These are phyloP conservation scores for Cystobasidium pallidum DNA, from an alignment of 1,284 basidiomycete species.

Conservation along the genomic window DNA sequence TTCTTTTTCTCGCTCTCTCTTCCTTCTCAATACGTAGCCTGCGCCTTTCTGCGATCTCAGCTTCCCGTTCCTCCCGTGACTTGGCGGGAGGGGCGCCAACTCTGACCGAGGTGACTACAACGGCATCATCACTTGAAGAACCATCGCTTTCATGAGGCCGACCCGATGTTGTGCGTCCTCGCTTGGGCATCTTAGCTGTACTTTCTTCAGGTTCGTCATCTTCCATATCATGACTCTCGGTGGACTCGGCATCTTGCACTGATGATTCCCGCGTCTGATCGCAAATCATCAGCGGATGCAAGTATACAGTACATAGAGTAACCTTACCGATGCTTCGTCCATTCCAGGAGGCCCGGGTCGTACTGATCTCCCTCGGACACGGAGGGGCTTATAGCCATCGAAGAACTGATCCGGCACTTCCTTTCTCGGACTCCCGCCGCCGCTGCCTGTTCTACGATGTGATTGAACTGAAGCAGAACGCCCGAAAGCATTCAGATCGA, in stretches of 20 bases:
- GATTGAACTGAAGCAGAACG: neutral
- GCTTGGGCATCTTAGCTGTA: neutral
- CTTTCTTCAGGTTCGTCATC: neutral
- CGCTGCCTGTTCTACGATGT: constrained; percentile 13
- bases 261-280: constrained; percentile 16
- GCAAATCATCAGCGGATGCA: neutral
- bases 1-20: constrained; percentile 9
- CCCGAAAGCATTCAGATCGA: neutral
- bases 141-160: constrained; percentile 13
- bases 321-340: constrained; percentile 17
- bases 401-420: constrained; percentile 17
- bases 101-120: constrained; percentile 29
- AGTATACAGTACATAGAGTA: neutral
- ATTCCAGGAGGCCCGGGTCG: constrained; percentile 8
- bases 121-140: constrained; percentile 22
- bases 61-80: constrained; percentile 15
- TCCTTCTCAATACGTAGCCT: neutral
- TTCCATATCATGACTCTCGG: constrained; percentile 5
- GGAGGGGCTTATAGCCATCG: constrained; percentile 13
- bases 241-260: constrained; percentile 12
- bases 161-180: constrained; percentile 7
- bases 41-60: constrained; percentile 13
- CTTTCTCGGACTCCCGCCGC: constrained; percentile 4
- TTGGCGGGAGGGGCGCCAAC: constrained; percentile 18
- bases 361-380: neutral